These are phyloP conservation scores for Tolypocladium paradoxum DNA, from an alignment of 2,329 filamentous ascomycete species.

Conservation along the genomic window DNA sequence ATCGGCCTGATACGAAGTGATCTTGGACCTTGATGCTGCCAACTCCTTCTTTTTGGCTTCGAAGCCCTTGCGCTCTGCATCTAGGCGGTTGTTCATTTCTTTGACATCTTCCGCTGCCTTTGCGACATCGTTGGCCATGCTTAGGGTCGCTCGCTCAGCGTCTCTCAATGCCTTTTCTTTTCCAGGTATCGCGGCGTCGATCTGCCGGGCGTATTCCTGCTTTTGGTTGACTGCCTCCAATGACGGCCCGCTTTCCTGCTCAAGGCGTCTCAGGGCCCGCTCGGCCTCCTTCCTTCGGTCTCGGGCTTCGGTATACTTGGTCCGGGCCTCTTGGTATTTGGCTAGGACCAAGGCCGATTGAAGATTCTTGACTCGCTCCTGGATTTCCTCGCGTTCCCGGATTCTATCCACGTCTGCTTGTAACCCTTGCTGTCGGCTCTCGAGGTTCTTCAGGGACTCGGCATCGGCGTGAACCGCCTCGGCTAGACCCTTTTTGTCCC, in stretches of 20 bases:
- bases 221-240: conserved; percentile 60
- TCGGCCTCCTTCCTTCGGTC: conserved; percentile 41
- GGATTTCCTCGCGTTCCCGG: conserved; percentile 60
- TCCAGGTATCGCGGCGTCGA: conserved; percentile 43
- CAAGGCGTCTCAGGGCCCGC: conserved; percentile 46
- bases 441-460: conserved; percentile 54
- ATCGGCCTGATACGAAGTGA: conserved; percentile 53
- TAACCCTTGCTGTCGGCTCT: conserved; percentile 63
- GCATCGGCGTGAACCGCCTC: conserved; percentile 45
- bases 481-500: conserved; percentile 53
- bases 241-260: conserved; percentile 52
- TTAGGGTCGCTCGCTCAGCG: conserved; percentile 41
- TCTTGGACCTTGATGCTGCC: conserved; percentile 37
- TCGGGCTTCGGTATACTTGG: conserved; percentile 40
- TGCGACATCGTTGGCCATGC: conserved; percentile 27
- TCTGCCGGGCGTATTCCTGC: conserved; percentile 48
- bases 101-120: conserved; percentile 27
- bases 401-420: conserved; percentile 76
- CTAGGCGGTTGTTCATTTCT: conserved; percentile 30
- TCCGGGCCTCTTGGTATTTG: conserved; percentile 47
- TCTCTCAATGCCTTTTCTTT: conserved; percentile 43
- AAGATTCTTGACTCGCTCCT: conserved; percentile 53
- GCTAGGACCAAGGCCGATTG: conserved; percentile 55
- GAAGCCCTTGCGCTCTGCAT: conserved; percentile 40
- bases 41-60: conserved; percentile 41